Evolutionary conservation across 805 yeast species (phyloP), one percentile per base, ranked within the genome.

Genomic region (Limtongia smithiae): DNA sequence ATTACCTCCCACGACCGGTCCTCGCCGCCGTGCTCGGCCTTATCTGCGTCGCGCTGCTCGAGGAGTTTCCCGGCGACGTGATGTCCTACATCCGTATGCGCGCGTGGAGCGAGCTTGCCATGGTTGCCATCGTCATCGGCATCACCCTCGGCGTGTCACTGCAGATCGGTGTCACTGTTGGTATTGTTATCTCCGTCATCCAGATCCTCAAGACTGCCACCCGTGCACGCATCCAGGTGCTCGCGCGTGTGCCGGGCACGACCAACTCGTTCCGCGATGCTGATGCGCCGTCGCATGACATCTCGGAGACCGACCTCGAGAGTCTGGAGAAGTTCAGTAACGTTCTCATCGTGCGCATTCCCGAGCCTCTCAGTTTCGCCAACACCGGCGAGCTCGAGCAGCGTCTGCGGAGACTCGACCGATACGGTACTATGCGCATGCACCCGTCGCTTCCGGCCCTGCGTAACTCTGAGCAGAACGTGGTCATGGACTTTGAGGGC

Each of bases 81-180:
- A 64, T 59, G 47, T 91, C 88, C 65, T 95, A 87, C 67, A 74
- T 81, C 72, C 68, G 70, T 44, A 79, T 90, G 4, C 71, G 74
- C 20, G 96, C 97, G 0, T 85, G 79, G 67, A 79, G 80, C 60
- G 98, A 91, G 61, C 64, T 91, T 3, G 64, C 79, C 4, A 82
- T 90, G 0, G 80, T 86, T 59, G 67, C 71, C 14, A 71, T 83
- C n/a, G 85, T 93, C 0, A 70, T 85, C 5, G 35, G 74, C 1
- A 75, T 81, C 1, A 83, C 95, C 0, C 62, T 85, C 20, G 77
- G 81, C 58, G 82, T 76, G 65, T 88, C 97, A 0, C 81, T 90
- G 64, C 96, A 91, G 65, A 81, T 84, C 14, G 97, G 98, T 1
- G 87, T 93, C 41, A 80, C 84, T 2, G 76, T 87, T n/a, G 97